phyloP scores from a whole-genome alignment of 257 asterid genomes.

The Solanum ossicruentum region DNA sequence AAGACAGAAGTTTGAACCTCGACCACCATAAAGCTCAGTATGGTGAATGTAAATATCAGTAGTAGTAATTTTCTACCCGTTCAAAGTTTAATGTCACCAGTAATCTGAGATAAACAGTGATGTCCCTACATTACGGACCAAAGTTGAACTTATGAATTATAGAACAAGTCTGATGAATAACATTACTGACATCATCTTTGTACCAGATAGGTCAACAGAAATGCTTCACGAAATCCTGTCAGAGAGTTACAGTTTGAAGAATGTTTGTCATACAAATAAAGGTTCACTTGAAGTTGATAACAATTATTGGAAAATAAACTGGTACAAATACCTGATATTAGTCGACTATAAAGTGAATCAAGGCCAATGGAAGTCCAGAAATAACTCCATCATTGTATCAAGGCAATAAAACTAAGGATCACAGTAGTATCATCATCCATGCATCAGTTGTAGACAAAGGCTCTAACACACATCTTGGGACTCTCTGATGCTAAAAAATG shows the following conservation, averaged over 20 bases:
- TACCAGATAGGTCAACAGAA: not conserved
- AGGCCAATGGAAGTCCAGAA: not conserved
- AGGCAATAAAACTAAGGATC: not conserved
- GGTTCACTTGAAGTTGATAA: not conserved
- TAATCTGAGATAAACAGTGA: too few relatives aligned
- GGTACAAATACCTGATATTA: not conserved
- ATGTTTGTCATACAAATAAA: not conserved
- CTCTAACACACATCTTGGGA: not conserved
- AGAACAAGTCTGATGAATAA: not conserved
- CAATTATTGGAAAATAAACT: not conserved
- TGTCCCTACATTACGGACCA: not conserved
- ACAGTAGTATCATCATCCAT: not conserved
- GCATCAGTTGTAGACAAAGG: not conserved
- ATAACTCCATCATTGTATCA: not conserved
- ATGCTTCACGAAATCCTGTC: not conserved
- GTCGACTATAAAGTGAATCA: not conserved
- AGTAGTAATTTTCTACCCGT: not conserved
- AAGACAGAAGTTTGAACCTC: not conserved
- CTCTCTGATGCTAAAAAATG: not conserved
- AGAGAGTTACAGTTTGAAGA: not conserved
- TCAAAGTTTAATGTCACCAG: too few relatives aligned
- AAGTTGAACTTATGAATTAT: not conserved
- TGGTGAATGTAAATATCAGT: not conserved
- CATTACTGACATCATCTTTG: not conserved
- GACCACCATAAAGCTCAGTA: not conserved